These are phyloP conservation scores for Phylloporus rhodoxanthus DNA, from an alignment of 768 basidiomycete species.

Conservation along the genomic window DNA sequence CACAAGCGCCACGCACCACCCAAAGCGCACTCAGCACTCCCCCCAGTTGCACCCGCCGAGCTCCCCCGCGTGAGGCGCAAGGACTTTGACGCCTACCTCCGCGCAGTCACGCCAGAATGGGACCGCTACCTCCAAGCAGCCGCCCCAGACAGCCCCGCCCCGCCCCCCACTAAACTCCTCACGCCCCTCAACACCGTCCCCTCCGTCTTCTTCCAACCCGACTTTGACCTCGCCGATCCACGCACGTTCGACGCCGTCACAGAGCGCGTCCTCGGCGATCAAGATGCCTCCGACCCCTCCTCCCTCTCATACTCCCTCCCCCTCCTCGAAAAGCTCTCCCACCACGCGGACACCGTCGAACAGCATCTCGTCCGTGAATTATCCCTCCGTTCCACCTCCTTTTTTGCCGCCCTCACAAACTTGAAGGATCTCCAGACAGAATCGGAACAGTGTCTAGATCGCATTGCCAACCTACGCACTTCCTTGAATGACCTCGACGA, in stretches of 20 bases:
- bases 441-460: slow-evolving; percentile 72
- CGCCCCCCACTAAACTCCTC: slow-evolving; percentile 40
- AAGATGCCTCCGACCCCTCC: slow-evolving; percentile 47
- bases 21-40: slow-evolving; percentile 77
- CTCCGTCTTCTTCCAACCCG: slow-evolving; percentile 66
- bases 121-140: slow-evolving; percentile 55
- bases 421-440: slow-evolving; percentile 89
- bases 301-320: slow-evolving; percentile 63
- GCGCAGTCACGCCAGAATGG: slow-evolving; percentile 70
- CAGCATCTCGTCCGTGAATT: slow-evolving; percentile 93
- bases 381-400: slow-evolving; percentile 81
- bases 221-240: slow-evolving; percentile 80
- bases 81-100: slow-evolving; percentile 82
- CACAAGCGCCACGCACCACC: slow-evolving; percentile 80
- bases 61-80: slow-evolving; percentile 75
- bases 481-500: slow-evolving; percentile 74
- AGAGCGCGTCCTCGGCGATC: slow-evolving; percentile 41
- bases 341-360: slow-evolving; percentile 90
- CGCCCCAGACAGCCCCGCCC: slow-evolving; percentile 28
- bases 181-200: slow-evolving; percentile 77
- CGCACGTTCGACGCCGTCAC: slow-evolving; percentile 73
- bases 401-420: slow-evolving; percentile 94
- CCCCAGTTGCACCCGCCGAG: slow-evolving; percentile 63
- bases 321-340: slow-evolving; percentile 83
- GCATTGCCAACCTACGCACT: slow-evolving; percentile 65